A percentile compares a stretch with the other conserved stretches of the same genome.
Conservation (phyloP, 73 alveolate genomes). For the Symbiodinium pilosum region DNA sequence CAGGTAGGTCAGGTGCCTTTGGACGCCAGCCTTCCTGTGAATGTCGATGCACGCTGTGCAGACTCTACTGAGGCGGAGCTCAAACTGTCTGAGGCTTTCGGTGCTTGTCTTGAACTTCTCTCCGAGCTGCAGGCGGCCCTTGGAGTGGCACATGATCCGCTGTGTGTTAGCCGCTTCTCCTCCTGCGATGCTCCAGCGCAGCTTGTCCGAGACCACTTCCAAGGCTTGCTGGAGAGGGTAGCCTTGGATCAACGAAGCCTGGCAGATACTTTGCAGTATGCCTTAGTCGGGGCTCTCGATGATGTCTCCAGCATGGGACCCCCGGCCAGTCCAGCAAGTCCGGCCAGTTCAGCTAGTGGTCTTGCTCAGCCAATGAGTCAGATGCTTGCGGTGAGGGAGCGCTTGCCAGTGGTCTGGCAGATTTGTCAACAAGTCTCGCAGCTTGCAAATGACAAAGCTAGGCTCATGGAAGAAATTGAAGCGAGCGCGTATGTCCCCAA, state of each 20-base stretch:
- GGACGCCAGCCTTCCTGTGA: background rate
- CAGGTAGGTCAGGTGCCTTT: background rate
- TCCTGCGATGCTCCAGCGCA: background rate
- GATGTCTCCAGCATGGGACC: background rate
- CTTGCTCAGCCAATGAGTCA: background rate
- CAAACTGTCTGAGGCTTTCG: background rate
- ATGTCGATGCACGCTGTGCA: background rate
- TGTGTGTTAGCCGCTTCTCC: background rate
- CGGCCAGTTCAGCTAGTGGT: background rate
- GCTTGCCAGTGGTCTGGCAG: constrained; percentile 38
- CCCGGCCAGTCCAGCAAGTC: too few species aligned
- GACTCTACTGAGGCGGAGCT: too few species aligned
- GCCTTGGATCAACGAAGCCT: constrained; percentile 26
- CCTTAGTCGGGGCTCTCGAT: constrained; percentile 38
- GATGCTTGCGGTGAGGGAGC: constrained; percentile 25
- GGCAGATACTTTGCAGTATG: constrained; percentile 37
- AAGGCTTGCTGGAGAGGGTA: background rate
- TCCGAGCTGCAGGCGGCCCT: background rate
- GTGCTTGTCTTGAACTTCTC: background rate
- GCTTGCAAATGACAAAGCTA: constrained; percentile 38
- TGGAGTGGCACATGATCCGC: background rate
- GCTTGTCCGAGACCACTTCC: background rate
- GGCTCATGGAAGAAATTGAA: constrained; percentile 3
- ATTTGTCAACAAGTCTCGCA: constrained; percentile 60
- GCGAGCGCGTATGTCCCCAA: background rate